phyloP scores from a whole-genome alignment of 1,284 basidiomycete genomes.

The Cutaneotrichosporon dermatis region DNA sequence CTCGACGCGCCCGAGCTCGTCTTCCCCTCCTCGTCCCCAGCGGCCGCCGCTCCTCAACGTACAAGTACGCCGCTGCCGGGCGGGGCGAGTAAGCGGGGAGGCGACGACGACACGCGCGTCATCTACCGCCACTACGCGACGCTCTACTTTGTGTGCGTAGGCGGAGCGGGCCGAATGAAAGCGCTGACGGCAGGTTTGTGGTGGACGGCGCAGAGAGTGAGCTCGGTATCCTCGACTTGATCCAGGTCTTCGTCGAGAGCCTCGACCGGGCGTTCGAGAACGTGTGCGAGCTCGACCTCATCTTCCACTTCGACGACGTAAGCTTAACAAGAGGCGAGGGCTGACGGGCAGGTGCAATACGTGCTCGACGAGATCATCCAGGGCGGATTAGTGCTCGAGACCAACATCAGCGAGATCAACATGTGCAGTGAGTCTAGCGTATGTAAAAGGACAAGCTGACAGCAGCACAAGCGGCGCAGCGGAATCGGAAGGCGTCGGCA shows the following conservation, averaged over 20 bases:
- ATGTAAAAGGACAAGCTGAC: neutral
- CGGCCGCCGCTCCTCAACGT: neutral
- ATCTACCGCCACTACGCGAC: constrained; percentile 75
- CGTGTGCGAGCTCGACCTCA: constrained; percentile 96
- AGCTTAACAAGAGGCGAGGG: constrained; percentile 19
- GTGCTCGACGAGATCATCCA: constrained; percentile 93
- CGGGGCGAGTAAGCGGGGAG: too few species aligned
- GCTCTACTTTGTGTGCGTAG: constrained; percentile 73
- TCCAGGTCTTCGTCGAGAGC: constrained; percentile 98
- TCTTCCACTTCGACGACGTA: constrained; percentile 98
- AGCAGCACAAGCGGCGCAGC: constrained; percentile 33
- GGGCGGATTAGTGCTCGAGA: constrained; percentile 96
- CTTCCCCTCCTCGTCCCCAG: constrained; percentile 30
- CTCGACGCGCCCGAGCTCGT: constrained; percentile 80
- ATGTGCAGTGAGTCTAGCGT: constrained; percentile 57
- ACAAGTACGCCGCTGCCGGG: too few species aligned
- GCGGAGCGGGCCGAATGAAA: neutral
- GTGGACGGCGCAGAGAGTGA: constrained; percentile 94
- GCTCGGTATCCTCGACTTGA: constrained; percentile 90
- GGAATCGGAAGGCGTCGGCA: constrained; percentile 42
- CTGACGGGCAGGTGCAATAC: constrained; percentile 69
- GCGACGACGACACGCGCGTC: constrained; percentile 48
- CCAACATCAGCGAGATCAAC: constrained; percentile 88
- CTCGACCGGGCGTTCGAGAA: constrained; percentile 95
- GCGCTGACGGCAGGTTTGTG: constrained; percentile 58